Base-by-base conservation (phyloP, 345 rosid species). In the Turnera subulata region DNA sequence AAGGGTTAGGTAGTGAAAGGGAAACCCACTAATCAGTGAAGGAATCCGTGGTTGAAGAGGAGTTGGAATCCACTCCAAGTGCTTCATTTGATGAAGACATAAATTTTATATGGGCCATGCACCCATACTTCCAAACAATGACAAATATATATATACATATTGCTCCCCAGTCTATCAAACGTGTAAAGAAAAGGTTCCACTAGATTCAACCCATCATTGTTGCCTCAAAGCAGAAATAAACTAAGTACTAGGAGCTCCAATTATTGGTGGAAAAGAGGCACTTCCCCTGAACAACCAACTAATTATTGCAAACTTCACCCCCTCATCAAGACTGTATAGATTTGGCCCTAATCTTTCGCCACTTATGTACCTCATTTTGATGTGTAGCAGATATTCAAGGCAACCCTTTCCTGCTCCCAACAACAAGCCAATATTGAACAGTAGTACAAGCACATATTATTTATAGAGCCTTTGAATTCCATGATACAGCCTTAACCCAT, bases 61-160 rank as follows among this genome's bases (percentile, higher is more conserved):
- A 87, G 97, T 87, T 85, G 93, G 97, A 83, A 74, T 82, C 96
- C 97, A 90, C 91, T 80, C 74, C 42, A 72, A 77, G 76, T 75
- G 81, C 75, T 69, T 74, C 75, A 75, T 76, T 73, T 73, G 74
- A 77, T 70, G 77, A 76, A 71, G 74, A 69, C 75, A 66, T 69
- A 59, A 70, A 65, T 71, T 44, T 76, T 72, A 23, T 56, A 62
- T 56, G 68, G 69, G 74, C 76, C 78, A 78, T 84, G 71, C 44
- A 72, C 76, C 62, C 80, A 68, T 81, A 84, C 84, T 79, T 77
- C 71, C 78, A 66, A 71, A 63, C 66, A 74, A 76, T 56, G 77
- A 21, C 29, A 76, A 76, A 72, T 53, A 64, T 63, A 55, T 39
- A 32, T 24, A 19, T 16, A 33, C 19, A 56, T 45, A 46, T 35